Conservation (phyloP, 2,329 filamentous ascomycete species). For the Pseudogymnoascus sp. region DNA sequence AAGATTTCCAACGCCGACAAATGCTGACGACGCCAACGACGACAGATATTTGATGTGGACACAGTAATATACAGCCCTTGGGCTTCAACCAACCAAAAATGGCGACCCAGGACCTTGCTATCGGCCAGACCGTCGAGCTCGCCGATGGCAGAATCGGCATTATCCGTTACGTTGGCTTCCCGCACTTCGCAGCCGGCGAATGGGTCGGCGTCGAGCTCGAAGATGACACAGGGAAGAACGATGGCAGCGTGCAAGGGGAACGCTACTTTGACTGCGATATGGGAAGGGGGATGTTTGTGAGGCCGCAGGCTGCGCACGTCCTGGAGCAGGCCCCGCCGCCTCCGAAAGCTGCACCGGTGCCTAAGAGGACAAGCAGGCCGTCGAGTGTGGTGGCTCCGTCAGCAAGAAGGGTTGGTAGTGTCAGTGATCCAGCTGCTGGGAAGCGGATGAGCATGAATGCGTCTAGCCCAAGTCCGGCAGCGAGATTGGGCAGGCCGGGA, state of each 20-base stretch:
- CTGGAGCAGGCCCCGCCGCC: conserved; percentile 42
- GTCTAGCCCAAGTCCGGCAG: conserved; percentile 62
- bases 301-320: conserved; percentile 58
- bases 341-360: conserved; percentile 19
- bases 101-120: neutral
- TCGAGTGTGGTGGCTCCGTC: conserved; percentile 35
- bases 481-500: conserved; percentile 43
- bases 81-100: conserved; percentile 5
- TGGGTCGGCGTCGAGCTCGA: conserved; percentile 90
- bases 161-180: conserved; percentile 74
- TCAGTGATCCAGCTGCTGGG: conserved; percentile 43
- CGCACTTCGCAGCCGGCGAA: conserved; percentile 70
- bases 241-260: conserved; percentile 80
- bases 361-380: conserved; percentile 33
- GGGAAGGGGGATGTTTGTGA: conserved; percentile 76
- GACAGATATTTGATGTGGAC: neutral
- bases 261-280: conserved; percentile 80
- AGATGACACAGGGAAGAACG: conserved; percentile 79
- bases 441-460: conserved; percentile 64
- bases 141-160: conserved; percentile 66
- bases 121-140: conserved; percentile 48
- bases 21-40: neutral
- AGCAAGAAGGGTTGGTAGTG: conserved; percentile 33
- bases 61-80: neutral
- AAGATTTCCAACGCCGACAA: neutral